Conservation (phyloP, 108 stramenopile genomes). For the Conticribra weissflogii region DNA sequence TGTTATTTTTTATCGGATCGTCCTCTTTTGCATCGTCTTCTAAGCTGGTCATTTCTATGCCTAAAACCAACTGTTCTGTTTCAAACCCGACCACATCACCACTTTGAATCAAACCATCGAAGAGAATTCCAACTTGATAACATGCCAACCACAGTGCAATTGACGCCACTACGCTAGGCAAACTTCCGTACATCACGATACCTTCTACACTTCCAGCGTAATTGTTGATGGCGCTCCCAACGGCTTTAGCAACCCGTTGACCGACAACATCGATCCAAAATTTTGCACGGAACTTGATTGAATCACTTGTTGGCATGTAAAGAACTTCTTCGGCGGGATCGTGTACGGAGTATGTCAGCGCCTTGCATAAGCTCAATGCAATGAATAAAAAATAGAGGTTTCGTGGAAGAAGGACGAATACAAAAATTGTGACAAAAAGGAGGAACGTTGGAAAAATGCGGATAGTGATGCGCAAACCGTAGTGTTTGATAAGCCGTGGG, state of each 20-base stretch:
- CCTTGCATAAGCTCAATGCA: slow-evolving; percentile 85
- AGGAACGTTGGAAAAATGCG: slow-evolving; percentile 88
- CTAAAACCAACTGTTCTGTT: slow-evolving; percentile 8
- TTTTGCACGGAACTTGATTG: slow-evolving; percentile 84
- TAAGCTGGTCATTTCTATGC: slow-evolving; percentile 15
- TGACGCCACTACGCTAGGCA: slow-evolving; percentile 75
- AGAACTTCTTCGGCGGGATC: slow-evolving; percentile 94
- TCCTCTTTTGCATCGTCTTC: background rate
- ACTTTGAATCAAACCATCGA: slow-evolving; percentile 65
- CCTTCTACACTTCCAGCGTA: slow-evolving; percentile 73
- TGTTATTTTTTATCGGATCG: background rate
- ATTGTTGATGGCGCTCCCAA: slow-evolving; percentile 80
- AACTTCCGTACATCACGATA: slow-evolving; percentile 68
- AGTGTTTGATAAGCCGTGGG: slow-evolving; percentile 71
- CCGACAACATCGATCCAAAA: slow-evolving; percentile 94
- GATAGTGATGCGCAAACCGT: slow-evolving; percentile 78
- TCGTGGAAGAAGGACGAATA: slow-evolving; percentile 73
- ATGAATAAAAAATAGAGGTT: slow-evolving; percentile 84
- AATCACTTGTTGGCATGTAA: slow-evolving; percentile 89
- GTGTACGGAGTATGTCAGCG: slow-evolving; percentile 91
- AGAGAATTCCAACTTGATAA: slow-evolving; percentile 70
- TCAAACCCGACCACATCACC: slow-evolving; percentile 66
- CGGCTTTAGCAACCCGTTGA: slow-evolving; percentile 80
- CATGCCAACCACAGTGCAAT: slow-evolving; percentile 71
- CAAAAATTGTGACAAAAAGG: slow-evolving; percentile 66